These are phyloP conservation scores for Bipolaris oryzae DNA, from an alignment of 2,329 filamentous ascomycete species.

Conservation along the genomic window DNA sequence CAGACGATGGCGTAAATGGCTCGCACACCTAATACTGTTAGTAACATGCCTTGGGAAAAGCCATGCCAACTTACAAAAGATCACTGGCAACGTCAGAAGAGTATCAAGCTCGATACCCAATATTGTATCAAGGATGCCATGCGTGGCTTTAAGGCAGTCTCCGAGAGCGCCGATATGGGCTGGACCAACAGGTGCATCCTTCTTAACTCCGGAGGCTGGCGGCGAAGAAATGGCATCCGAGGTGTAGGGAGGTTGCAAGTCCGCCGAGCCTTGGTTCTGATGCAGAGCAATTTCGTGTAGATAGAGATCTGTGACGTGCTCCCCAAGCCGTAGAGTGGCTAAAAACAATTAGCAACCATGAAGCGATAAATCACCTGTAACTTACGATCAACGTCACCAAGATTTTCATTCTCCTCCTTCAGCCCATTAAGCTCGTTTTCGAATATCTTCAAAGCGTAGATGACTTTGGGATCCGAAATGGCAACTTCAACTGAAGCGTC, in stretches of 20 bases:
- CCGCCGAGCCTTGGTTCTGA: constrained; percentile 50
- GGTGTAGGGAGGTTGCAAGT: constrained; percentile 54
- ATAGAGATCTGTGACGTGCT: constrained; percentile 57
- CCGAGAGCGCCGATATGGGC: constrained; percentile 56
- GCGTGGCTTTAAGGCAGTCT: constrained; percentile 54
- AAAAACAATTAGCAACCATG: constrained; percentile 7
- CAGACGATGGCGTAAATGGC: constrained; percentile 63
- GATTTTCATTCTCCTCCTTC: constrained; percentile 46
- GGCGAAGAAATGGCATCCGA: constrained; percentile 49
- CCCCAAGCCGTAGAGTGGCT: constrained; percentile 52
- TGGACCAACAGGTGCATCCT: constrained; percentile 51
- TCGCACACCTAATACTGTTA: constrained; percentile 53
- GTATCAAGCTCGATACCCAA: constrained; percentile 55
- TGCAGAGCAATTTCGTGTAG: constrained; percentile 59
- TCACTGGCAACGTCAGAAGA: constrained; percentile 52
- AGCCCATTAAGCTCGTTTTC: constrained; percentile 56
- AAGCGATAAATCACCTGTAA: background rate
- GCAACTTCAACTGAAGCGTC: constrained; percentile 58
- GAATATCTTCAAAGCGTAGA: constrained; percentile 61
- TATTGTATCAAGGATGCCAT: constrained; percentile 57
- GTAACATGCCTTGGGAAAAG: constrained; percentile 16
- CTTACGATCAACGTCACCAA: constrained; percentile 47
- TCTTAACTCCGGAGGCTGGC: constrained; percentile 46
- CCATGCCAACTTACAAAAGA: constrained; percentile 47
- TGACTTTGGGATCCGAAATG: constrained; percentile 62